phyloP scores from a whole-genome alignment of 495 filamentous ascomycete genomes.

The Haplographium delicatum region DNA sequence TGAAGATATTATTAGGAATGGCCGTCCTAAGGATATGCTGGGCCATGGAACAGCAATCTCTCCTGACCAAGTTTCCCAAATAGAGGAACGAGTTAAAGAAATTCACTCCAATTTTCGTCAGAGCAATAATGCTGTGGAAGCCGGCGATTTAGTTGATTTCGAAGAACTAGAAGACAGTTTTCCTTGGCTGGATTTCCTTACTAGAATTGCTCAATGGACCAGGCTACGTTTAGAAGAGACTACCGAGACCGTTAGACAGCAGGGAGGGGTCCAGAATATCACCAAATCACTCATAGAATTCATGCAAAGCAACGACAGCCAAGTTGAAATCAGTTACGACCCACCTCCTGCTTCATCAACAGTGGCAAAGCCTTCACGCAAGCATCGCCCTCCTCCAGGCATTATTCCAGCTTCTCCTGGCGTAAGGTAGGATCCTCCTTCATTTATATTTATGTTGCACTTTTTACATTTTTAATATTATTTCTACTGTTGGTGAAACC shows the following conservation, averaged over 20 bases:
- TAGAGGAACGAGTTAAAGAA: conserved; percentile 22
- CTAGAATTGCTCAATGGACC: conserved; percentile 22
- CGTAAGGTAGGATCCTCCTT: conserved; percentile 5
- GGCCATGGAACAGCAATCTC: conserved; percentile 3
- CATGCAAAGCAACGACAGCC: conserved; percentile 13
- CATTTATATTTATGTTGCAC: background rate
- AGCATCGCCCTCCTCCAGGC: background rate
- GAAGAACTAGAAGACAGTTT: conserved; percentile 28
- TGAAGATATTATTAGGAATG: conserved; percentile 9
- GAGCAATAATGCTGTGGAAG: conserved; percentile 12
- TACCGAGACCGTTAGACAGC: conserved; percentile 13
- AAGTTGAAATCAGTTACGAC: conserved; percentile 10
- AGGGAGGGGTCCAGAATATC: conserved; percentile 26
- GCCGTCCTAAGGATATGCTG: conserved; percentile 9
- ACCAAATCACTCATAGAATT: conserved; percentile 11
- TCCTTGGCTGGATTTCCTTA: conserved; percentile 29
- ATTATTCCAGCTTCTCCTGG: conserved; percentile 7
- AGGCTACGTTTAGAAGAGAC: conserved; percentile 26
- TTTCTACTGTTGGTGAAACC: no score
- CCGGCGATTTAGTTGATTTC: conserved; percentile 27
- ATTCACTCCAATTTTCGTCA: conserved; percentile 26
- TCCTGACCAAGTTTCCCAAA: conserved; percentile 2
- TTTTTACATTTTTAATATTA: no score
- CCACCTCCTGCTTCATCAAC: background rate
- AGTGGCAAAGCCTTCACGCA: background rate